These are phyloP conservation scores for Pseudopyrenochaeta lycopersici DNA, from an alignment of 2,329 filamentous ascomycete species.

Conservation along the genomic window DNA sequence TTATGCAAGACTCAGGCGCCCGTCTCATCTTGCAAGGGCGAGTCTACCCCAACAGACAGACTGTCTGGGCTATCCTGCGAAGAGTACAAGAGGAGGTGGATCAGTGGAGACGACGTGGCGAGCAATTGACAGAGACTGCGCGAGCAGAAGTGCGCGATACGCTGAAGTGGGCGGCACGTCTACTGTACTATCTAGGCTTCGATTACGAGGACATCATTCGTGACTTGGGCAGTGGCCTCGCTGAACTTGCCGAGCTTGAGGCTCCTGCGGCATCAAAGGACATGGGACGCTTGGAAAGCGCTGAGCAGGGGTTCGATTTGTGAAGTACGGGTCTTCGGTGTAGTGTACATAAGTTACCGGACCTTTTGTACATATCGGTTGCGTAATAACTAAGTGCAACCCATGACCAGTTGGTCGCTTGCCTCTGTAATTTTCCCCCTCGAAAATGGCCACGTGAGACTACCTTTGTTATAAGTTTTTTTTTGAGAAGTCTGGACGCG, in stretches of 20 bases:
- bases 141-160: slow-evolving; percentile 35
- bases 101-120: slow-evolving; percentile 19
- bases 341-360: slow-evolving; percentile 23
- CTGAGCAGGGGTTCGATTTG: slow-evolving; percentile 11
- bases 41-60: slow-evolving; percentile 42
- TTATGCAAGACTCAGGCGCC: slow-evolving; percentile 37
- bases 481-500: neutral
- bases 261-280: slow-evolving; percentile 23
- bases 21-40: slow-evolving; percentile 40
- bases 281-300: slow-evolving; percentile 16
- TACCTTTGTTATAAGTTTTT: neutral
- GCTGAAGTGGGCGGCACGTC: slow-evolving; percentile 40
- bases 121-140: slow-evolving; percentile 18
- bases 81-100: slow-evolving; percentile 44
- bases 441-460: neutral
- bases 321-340: slow-evolving; percentile 24
- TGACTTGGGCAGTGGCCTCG: slow-evolving; percentile 41
- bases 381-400: slow-evolving; percentile 18
- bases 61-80: slow-evolving; percentile 42
- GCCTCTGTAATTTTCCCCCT: neutral
- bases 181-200: slow-evolving; percentile 43
- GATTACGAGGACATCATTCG: slow-evolving; percentile 44
- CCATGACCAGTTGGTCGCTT: neutral
- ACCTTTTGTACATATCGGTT: slow-evolving; percentile 23
- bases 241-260: slow-evolving; percentile 41